Conservation (phyloP, 2,329 filamentous ascomycete genomes). For the Ceratocystis cacaofunesta region DNA sequence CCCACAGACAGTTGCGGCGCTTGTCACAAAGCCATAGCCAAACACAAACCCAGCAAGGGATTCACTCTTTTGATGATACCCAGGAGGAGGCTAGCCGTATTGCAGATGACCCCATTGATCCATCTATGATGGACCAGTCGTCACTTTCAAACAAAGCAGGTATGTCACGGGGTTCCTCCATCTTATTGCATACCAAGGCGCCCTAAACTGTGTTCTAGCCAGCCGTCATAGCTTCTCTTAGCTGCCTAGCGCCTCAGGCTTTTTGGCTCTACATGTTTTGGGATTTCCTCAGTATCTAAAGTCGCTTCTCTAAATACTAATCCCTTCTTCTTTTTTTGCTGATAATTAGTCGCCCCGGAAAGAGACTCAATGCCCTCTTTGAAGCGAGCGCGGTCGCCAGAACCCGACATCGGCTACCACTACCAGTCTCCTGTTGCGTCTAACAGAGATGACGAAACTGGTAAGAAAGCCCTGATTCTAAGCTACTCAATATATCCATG, state of each 20-base stretch:
- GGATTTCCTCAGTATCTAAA: neutral
- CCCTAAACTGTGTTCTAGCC: too few species aligned
- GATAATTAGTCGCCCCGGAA: neutral
- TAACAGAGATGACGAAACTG: constrained; percentile 48
- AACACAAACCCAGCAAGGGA: neutral
- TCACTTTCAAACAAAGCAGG: neutral
- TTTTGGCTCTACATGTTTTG: too few species aligned
- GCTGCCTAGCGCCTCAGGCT: too few species aligned
- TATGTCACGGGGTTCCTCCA: neutral
- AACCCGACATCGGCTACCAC: neutral
- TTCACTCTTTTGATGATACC: neutral
- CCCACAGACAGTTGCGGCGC: neutral
- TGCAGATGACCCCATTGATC: neutral
- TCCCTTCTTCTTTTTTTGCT: neutral
- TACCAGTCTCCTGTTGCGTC: constrained; percentile 9
- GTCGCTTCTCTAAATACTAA: neutral
- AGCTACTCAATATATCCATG: neutral
- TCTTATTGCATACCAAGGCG: too few species aligned
- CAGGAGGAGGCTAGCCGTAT: neutral
- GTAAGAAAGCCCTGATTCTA: constrained; percentile 35
- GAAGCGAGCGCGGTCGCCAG: constrained; percentile 14
- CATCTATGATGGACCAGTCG: neutral
- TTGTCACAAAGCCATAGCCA: neutral
- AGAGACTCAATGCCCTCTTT: constrained; percentile 7
- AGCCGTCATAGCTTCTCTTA: too few species aligned